A percentile compares a stretch with the other conserved stretches of the same genome.
These are phyloP conservation scores for Piper betle DNA, from an alignment of 164 flowering plant genomes.

Conservation along the genomic window DNA sequence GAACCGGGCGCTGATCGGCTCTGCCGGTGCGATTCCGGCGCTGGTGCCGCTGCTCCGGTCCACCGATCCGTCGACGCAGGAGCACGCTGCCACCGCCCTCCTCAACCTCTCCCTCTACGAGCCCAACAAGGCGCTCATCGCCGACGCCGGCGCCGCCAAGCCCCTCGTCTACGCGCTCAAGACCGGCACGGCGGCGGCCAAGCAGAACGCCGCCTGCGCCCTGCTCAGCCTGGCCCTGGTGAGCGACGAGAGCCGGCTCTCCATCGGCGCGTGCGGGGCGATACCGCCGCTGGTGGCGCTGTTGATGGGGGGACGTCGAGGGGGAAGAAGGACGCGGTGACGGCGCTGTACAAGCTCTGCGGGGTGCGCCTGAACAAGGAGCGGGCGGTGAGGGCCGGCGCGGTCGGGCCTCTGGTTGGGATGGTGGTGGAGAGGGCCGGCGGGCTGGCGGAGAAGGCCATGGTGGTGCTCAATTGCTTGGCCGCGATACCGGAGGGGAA, in stretches of 20 bases:
- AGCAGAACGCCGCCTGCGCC: constrained; percentile 96
- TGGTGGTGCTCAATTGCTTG: constrained; percentile 84
- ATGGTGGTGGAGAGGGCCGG: constrained; percentile 60
- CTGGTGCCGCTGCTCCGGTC: constrained; percentile 60
- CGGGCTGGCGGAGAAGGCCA: constrained; percentile 87
- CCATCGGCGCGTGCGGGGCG: constrained; percentile 94
- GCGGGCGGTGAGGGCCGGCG: constrained; percentile 82
- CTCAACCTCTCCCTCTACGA: constrained; percentile 76
- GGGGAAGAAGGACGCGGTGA: constrained; percentile 93
- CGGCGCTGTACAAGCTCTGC: constrained; percentile 84
- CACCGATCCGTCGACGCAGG: constrained; percentile 79
- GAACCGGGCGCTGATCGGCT: constrained; percentile 76
- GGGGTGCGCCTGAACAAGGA: constrained; percentile 63
- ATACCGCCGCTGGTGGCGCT: constrained; percentile 79
- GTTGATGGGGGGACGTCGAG: constrained; percentile 52
- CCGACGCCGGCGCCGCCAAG: constrained; percentile 56
- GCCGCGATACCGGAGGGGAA: constrained; percentile 56
- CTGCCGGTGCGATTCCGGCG: constrained; percentile 74
- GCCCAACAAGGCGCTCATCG: constrained; percentile 34
- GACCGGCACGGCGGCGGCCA: constrained; percentile 81
- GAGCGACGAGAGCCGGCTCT: constrained; percentile 73
- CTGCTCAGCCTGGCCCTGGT: constrained; percentile 57
- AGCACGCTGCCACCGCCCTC: constrained; percentile 83
- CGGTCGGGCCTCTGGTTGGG: constrained; percentile 67
- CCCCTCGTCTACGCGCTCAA: constrained; percentile 71